phyloP scores from a whole-genome alignment of 2,329 filamentous ascomycete species.

The Cladosporium oxysporum region DNA sequence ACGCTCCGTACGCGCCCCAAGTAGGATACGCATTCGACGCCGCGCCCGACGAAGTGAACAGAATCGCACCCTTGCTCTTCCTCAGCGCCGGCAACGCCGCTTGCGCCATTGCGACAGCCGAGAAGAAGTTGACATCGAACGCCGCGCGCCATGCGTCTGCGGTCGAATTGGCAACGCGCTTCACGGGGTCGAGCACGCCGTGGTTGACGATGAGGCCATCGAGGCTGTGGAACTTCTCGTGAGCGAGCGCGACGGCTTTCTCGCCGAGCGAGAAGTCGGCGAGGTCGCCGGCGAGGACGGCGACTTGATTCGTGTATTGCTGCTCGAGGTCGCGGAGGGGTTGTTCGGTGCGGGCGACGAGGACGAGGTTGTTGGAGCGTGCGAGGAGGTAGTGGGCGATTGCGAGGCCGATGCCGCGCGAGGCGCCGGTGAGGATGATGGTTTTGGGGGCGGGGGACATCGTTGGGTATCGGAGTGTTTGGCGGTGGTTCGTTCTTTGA shows the following conservation, averaged over 20 bases:
- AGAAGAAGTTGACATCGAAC: slow-evolving; percentile 88
- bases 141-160: slow-evolving; percentile 71
- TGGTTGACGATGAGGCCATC: slow-evolving; percentile 90
- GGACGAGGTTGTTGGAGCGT: slow-evolving; percentile 57
- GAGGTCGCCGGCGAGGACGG: slow-evolving; percentile 60
- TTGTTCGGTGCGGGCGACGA: slow-evolving; percentile 56
- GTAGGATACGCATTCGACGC: slow-evolving; percentile 64
- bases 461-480: neutral
- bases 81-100: slow-evolving; percentile 70
- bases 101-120: slow-evolving; percentile 75
- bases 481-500: neutral
- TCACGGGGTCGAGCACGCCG: slow-evolving; percentile 74
- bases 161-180: slow-evolving; percentile 66
- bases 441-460: slow-evolving; percentile 15
- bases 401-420: slow-evolving; percentile 65
- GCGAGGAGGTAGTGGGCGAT: slow-evolving; percentile 61
- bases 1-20: slow-evolving; percentile 80
- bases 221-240: slow-evolving; percentile 64
- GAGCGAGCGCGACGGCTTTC: slow-evolving; percentile 65
- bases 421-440: slow-evolving; percentile 62
- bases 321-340: slow-evolving; percentile 57
- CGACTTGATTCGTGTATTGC: slow-evolving; percentile 55
- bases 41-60: slow-evolving; percentile 81
- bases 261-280: slow-evolving; percentile 56
- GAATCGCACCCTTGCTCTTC: slow-evolving; percentile 66